Conservation (phyloP, 2,329 filamentous ascomycete species). For the Falciphora oryzae region DNA sequence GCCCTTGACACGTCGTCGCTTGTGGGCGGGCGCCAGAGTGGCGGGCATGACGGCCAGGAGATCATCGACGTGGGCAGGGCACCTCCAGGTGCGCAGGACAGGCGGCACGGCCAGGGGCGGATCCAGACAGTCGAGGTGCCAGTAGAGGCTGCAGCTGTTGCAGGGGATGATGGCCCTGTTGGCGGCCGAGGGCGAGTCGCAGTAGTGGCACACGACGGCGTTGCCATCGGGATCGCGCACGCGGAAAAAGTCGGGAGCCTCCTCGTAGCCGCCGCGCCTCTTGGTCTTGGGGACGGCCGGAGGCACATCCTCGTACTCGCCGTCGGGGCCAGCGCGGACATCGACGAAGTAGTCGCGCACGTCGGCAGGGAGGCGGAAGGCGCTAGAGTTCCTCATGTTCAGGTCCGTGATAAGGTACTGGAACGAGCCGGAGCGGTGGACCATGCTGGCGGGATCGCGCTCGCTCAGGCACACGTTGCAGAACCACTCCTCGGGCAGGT, state of each 20-base stretch:
- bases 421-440: slow-evolving; percentile 51
- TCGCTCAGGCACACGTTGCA: slow-evolving; percentile 65
- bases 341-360: slow-evolving; percentile 75
- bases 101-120: slow-evolving; percentile 78
- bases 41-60: slow-evolving; percentile 56
- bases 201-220: slow-evolving; percentile 70
- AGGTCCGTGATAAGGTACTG: slow-evolving; percentile 57
- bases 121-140: slow-evolving; percentile 90
- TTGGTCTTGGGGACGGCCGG: slow-evolving; percentile 52
- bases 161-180: slow-evolving; percentile 77
- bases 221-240: slow-evolving; percentile 67
- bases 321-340: slow-evolving; percentile 68
- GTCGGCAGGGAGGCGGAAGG: slow-evolving; percentile 65
- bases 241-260: slow-evolving; percentile 61
- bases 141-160: slow-evolving; percentile 73
- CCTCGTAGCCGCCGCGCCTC: slow-evolving; percentile 53
- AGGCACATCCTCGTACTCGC: slow-evolving; percentile 70
- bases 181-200: slow-evolving; percentile 57
- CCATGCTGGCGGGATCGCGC: slow-evolving; percentile 40
- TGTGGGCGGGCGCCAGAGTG: slow-evolving; percentile 53
- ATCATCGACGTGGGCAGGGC: slow-evolving; percentile 79
- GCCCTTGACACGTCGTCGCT: slow-evolving; percentile 55
- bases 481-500: slow-evolving; percentile 72
- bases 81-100: slow-evolving; percentile 74
- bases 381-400: slow-evolving; percentile 62